phyloP scores from a whole-genome alignment of 2,329 filamentous ascomycete species.

The Exophiala lecanii-corni region DNA sequence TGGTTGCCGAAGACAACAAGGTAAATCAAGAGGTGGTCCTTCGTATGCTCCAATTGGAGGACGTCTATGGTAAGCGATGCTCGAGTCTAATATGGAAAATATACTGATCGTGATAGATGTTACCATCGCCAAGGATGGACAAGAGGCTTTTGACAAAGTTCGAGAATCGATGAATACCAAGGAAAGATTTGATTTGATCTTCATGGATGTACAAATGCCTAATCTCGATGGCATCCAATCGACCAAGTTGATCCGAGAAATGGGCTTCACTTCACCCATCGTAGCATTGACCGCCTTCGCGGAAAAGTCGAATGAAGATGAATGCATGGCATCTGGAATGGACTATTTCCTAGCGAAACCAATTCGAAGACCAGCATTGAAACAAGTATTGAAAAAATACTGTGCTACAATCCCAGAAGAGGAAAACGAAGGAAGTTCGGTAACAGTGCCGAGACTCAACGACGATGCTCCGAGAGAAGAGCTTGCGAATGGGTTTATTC shows the following conservation, averaged over 20 bases:
- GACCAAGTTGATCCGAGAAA: constrained; percentile 75
- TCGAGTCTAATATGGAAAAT: background rate
- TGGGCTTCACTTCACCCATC: constrained; percentile 83
- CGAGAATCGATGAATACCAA: constrained; percentile 73
- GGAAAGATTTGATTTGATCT: constrained; percentile 76
- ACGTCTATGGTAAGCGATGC: constrained; percentile 38
- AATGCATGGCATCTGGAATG: constrained; percentile 87
- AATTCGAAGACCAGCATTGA: constrained; percentile 77
- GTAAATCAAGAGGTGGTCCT: constrained; percentile 60
- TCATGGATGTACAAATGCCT: constrained; percentile 96
- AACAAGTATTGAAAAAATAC: constrained; percentile 75
- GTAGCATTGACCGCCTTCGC: constrained; percentile 87
- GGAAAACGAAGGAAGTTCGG: constrained; percentile 36
- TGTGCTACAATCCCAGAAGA: constrained; percentile 79
- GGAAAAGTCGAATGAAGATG: constrained; percentile 82
- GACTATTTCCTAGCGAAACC: constrained; percentile 76
- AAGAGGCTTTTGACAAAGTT: constrained; percentile 83
- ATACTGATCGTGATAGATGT: constrained; percentile 66
- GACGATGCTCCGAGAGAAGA: background rate
- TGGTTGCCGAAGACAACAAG: constrained; percentile 78
- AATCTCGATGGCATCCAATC: constrained; percentile 86
- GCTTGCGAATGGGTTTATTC: constrained; percentile 1
- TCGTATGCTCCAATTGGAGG: constrained; percentile 54
- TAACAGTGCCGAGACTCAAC: constrained; percentile 8
- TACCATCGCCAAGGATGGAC: constrained; percentile 77